Conservation (phyloP, 805 yeast genomes). For the Metschnikowia borealis region DNA sequence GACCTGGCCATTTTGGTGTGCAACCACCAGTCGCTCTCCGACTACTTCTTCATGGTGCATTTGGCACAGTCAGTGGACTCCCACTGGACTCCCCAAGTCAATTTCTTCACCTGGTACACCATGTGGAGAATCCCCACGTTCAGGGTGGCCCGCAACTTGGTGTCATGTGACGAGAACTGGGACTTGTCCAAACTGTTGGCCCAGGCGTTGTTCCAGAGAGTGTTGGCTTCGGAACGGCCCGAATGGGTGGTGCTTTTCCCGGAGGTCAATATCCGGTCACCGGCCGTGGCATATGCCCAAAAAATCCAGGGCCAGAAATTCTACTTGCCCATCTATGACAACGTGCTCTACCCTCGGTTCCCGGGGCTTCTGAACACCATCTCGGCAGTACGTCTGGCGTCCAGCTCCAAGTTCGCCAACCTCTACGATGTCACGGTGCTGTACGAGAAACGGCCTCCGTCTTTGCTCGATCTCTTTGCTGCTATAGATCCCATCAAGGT, state of each 20-base stretch:
- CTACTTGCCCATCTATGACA: conserved; percentile 55
- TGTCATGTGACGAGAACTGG: conserved; percentile 70
- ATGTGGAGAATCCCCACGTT: conserved; percentile 60
- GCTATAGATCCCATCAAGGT: conserved; percentile 30
- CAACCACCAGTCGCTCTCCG: conserved; percentile 70
- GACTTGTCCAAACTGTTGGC: conserved; percentile 41
- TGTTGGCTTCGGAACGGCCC: conserved; percentile 34
- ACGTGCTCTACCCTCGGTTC: conserved; percentile 77
- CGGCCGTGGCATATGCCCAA: conserved; percentile 47
- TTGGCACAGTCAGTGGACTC: conserved; percentile 31
- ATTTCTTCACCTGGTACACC: conserved; percentile 67
- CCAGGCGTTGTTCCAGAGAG: conserved; percentile 31
- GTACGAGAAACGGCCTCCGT: conserved; percentile 33
- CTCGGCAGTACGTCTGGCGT: conserved; percentile 31
- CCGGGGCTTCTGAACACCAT: conserved; percentile 51
- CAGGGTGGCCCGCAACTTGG: conserved; percentile 41
- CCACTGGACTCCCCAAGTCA: conserved; percentile 41
- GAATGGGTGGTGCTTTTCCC: conserved; percentile 78
- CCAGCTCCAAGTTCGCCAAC: conserved; percentile 35
- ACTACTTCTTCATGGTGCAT: conserved; percentile 52
- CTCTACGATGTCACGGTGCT: conserved; percentile 55
- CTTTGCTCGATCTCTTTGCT: conserved; percentile 29
- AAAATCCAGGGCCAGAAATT: conserved; percentile 50
- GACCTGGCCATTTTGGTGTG: conserved; percentile 39
- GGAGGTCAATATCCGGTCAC: conserved; percentile 70